Evolutionary conservation across 345 rosid species (phyloP), one percentile per base, ranked within the genome.

Genomic region (Dimocarpus longan): DNA sequence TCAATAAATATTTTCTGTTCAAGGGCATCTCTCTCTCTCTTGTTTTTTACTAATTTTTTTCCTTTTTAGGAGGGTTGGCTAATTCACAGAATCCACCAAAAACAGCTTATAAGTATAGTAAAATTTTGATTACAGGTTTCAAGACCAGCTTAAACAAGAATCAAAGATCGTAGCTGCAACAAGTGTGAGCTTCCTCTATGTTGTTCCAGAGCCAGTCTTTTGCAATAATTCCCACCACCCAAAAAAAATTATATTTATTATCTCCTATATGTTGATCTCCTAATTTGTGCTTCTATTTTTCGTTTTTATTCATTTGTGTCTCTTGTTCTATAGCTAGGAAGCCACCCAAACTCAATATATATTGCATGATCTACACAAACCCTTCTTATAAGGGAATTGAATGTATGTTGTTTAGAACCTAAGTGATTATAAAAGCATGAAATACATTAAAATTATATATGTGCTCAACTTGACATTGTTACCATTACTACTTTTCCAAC

Each of bases 111-210:
- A 69, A 56, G 66, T 59, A 59, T 26, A 66, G 69, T 66, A 52
- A 59, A 28, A 56, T 70, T 71, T 69, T 79, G 43, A 12, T 84
- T 84, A 60, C 93, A 93, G 98, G 93, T 95, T 89, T 87, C 95
- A 73, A 93, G 93, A 88, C 80, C 86, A 78, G 84, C 90, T 82
- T 93, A 85, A 88, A 80, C 76, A 83, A 86, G 87, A 77, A 54
- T 65, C 66, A 52, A 76, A 22, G 19, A 54, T 54, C 9, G 24
- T 22, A 74, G 81, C 56, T 74, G 77, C 74, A 78, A 78, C 78
- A 77, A 73, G 59, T 59, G 79, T 79, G 85, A 69, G 85, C 81
- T 75, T 81, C 80, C 75, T 72, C 79, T 77, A 66, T 79, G 76
- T 67, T 79, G 80, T 77, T 68, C 73, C 68, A 68, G 59, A 74